Base-by-base conservation (phyloP, 2,329 filamentous ascomycete genomes). In the Botryotinia convoluta region DNA sequence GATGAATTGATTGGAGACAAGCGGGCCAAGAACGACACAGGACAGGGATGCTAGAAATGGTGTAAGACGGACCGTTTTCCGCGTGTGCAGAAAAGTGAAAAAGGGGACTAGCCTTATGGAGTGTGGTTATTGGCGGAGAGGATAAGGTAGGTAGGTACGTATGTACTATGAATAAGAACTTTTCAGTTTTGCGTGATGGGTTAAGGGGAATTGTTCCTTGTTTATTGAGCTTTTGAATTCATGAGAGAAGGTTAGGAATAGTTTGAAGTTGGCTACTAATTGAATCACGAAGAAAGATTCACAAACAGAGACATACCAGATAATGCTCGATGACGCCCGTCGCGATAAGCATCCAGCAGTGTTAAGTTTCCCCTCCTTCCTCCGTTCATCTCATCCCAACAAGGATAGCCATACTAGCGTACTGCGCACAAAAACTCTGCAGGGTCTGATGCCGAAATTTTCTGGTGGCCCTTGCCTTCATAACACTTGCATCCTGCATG, bases 51-150 rank as follows among this genome's bases (percentile, higher is more conserved):
- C 29, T 59, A 14, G 14, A 57, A 18, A 29, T 72, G 71, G 63
- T 72, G 71, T 70, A 63, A 71, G 65, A 73, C 72, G 72, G 72
- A 73, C 72, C 72, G 72, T 73, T 73, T 73, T 71, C 72, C 72
- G 72, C 72, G 67, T 73, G 72, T 73, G 72, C 72, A 73, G 65
- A 70, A 63, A 22, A 10, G 44, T 60, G 64, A 37, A 32, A 35
- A 51, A 39, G 42, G 42, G 62, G 39, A n/a, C 18, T 57, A 69
- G 65, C 35, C 29, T 54, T 57, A 51, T 72, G 37, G 57, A 45
- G 64, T 65, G 42, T 60, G 65, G 48, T 32, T 63, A 37, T 48
- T 42, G 62, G 62, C 45, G 69, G 20, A 72, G 67, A 45, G 26
- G 35, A 57, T 26, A n/a, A 51, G 26, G 48, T 51, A 51, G 9